Conservation (phyloP, 805 yeast species). For the Candida peoriensis region DNA sequence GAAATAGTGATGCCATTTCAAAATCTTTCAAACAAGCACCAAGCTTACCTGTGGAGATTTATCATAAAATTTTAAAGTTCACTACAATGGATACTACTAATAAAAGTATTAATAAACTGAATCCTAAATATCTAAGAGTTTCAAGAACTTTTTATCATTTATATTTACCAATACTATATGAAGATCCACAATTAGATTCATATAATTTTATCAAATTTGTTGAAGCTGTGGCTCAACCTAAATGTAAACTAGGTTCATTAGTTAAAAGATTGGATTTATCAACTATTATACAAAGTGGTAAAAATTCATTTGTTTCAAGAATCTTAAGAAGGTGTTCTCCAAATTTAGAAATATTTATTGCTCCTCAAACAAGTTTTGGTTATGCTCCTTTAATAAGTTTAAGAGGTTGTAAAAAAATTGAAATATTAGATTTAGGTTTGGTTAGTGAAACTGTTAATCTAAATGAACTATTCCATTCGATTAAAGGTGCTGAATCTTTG, state of each 20-base stretch:
- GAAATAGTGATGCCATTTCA: slow-evolving; percentile 10
- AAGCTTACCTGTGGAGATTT: slow-evolving; percentile 24
- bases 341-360: slow-evolving; percentile 63
- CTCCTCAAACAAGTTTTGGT: slow-evolving; percentile 96
- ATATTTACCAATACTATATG: slow-evolving; percentile 62
- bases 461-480: slow-evolving; percentile 71
- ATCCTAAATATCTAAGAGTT: slow-evolving; percentile 52
- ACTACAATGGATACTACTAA: too few species aligned
- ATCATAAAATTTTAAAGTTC: slow-evolving; percentile 22
- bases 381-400: slow-evolving; percentile 82
- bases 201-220: slow-evolving; percentile 71
- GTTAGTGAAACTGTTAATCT: slow-evolving; percentile 90
- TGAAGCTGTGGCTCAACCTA: slow-evolving; percentile 51
- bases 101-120: slow-evolving; percentile 30
- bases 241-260: slow-evolving; percentile 45
- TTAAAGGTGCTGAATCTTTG: slow-evolving; percentile 53
- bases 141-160: slow-evolving; percentile 55
- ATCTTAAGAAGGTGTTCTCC: slow-evolving; percentile 71
- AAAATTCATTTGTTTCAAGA: slow-evolving; percentile 84
- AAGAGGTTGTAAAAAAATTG: slow-evolving; percentile 59
- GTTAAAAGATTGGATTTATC: slow-evolving; percentile 71
- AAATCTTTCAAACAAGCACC: slow-evolving; percentile 1
- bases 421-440: slow-evolving; percentile 68
- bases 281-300: slow-evolving; percentile 82
- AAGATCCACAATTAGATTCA: slow-evolving; percentile 56